Conservation (phyloP, 2,329 filamentous ascomycete genomes). For the Aspergillus arachidicola region DNA sequence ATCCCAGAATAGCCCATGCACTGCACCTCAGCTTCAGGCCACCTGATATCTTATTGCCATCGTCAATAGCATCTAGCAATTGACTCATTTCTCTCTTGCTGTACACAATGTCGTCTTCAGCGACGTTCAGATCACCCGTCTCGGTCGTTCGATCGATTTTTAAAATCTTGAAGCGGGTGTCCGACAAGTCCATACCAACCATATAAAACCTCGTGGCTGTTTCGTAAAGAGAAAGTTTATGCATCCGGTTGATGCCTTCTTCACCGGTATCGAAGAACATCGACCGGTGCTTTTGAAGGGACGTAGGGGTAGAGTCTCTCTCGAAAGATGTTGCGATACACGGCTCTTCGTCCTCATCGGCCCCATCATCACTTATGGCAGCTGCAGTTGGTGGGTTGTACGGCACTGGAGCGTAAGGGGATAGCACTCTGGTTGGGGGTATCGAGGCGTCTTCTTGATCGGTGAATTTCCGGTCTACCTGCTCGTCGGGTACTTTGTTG, state of each 20-base stretch:
- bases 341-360: constrained; percentile 48
- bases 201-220: constrained; percentile 92
- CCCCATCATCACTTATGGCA: constrained; percentile 33
- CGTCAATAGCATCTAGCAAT: constrained; percentile 89
- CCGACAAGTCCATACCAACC: constrained; percentile 87
- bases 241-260: constrained; percentile 67
- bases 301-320: constrained; percentile 43
- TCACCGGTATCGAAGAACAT: constrained; percentile 41
- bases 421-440: constrained; percentile 20
- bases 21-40: constrained; percentile 87
- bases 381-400: constrained; percentile 37
- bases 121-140: constrained; percentile 75
- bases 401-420: constrained; percentile 30
- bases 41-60: constrained; percentile 88
- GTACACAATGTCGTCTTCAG: constrained; percentile 94
- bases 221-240: constrained; percentile 97
- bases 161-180: constrained; percentile 84
- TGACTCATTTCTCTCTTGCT: constrained; percentile 89
- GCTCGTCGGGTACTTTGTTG: constrained; percentile 18
- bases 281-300: constrained; percentile 41
- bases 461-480: constrained; percentile 15
- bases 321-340: constrained; percentile 49
- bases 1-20: constrained; percentile 91
- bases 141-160: constrained; percentile 92
- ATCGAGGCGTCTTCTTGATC: constrained; percentile 22